These are phyloP conservation scores for Nephelium lappaceum DNA, from an alignment of 345 rosid genomes.

Conservation along the genomic window DNA sequence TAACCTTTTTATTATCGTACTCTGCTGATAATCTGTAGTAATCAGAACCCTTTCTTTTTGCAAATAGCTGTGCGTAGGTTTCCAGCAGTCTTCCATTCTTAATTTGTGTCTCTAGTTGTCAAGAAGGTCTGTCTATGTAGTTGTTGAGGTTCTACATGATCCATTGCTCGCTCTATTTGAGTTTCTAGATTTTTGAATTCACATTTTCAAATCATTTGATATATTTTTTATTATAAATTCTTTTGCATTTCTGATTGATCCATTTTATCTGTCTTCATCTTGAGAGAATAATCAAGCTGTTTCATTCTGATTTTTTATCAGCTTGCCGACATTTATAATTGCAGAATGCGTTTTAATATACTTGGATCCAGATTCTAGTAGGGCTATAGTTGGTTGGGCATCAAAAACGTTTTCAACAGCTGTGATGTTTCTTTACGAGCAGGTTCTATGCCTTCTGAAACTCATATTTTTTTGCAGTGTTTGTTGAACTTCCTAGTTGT, in stretches of 20 bases:
- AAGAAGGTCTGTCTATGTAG: not conserved
- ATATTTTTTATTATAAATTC: not conserved
- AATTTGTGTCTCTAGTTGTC: not conserved
- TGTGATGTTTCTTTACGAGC: constrained; percentile 91
- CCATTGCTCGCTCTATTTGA: not conserved
- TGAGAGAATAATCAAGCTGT: constrained; percentile 29
- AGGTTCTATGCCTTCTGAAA: constrained; percentile 50
- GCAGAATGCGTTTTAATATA: constrained; percentile 99
- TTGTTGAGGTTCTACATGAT: not conserved
- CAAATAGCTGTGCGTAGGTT: not conserved
- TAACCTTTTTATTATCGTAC: not conserved
- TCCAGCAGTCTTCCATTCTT: not conserved
- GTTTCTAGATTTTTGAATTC: not conserved
- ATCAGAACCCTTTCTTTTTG: not conserved
- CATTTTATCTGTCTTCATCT: constrained; percentile 22
- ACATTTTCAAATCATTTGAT: not conserved
- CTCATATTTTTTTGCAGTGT: not conserved
- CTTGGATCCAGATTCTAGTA: constrained; percentile 89
- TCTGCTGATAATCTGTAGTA: not conserved
- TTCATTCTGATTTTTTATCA: constrained; percentile 69
- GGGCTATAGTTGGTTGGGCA: constrained; percentile 80
- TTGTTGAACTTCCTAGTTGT: constrained; percentile 18
- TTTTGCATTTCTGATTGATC: constrained; percentile 3
- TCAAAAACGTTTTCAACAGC: constrained; percentile 73
- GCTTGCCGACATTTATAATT: constrained; percentile 96